Base-by-base conservation (phyloP, 495 filamentous ascomycete genomes). In the Hypoxylon rickii region DNA sequence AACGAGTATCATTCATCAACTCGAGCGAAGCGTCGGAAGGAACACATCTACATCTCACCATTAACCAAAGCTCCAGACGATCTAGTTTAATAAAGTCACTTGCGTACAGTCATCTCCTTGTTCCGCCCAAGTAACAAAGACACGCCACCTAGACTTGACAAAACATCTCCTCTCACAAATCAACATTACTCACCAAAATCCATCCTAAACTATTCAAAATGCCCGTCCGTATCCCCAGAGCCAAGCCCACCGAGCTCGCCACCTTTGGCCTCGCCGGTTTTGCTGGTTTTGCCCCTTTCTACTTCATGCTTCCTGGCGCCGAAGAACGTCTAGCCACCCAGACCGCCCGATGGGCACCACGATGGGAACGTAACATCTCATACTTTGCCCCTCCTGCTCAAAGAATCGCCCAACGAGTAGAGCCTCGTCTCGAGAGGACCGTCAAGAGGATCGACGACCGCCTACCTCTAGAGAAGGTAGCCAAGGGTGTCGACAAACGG, bases 351-450 rank as follows among this genome's bases (percentile, higher is more conserved):
- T 80, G 77, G 77, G 77, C 77, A 6, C 77, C 77, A 7, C 68
- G 68, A 19, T 80, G 77, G 77, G 73, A 80, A 58, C 72, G 74
- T 42, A 79, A 75, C 69, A 79, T 69, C 47, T 73, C 62, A 10
- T 70, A 70, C 65, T 71, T 79, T 59, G 69, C 68, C 48, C 59
- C 65, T 18, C 75, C 75, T 18, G 72, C 73, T 20, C 71, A 73
- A 61, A 69, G 71, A 6, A 55, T 75, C 47, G 70, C 76, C 44
- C 71, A 74, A 51, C 64, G 71, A 2, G 63, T 74, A 42, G 64
- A 73, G 11, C 77, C 76, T 3, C 72, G 72, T 38, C 45, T 76
- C 10, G 66, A 71, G 15, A 61, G 65, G 33, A 69, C 73, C 12
- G 71, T 79, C 21, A 66, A 74, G 54, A 61, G 33, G 29, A 55